phyloP scores from a whole-genome alignment of 2,329 filamentous ascomycete genomes.

The Botryotinia convoluta region DNA sequence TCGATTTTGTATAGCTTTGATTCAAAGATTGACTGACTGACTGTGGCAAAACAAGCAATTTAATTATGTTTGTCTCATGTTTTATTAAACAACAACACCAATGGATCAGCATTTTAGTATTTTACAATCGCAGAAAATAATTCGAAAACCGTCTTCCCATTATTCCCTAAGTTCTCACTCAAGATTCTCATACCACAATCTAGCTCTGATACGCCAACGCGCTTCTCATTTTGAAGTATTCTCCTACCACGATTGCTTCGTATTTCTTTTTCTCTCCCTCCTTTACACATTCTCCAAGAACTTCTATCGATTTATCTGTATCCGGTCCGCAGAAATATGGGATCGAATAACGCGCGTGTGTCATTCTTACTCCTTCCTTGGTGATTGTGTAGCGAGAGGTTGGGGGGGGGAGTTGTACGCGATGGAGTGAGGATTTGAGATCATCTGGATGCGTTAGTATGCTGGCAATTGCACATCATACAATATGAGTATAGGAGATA shows the following conservation, averaged over 20 bases:
- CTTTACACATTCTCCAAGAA: slow-evolving; percentile 47
- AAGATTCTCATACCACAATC: too few species aligned
- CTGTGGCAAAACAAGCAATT: background rate
- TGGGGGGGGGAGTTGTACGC: slow-evolving; percentile 47
- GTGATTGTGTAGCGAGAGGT: slow-evolving; percentile 41
- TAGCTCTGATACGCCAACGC: slow-evolving; percentile 30
- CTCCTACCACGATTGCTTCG: slow-evolving; percentile 40
- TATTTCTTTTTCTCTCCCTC: slow-evolving; percentile 49
- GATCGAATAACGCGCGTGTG: slow-evolving; percentile 54
- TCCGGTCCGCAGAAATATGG: slow-evolving; percentile 57
- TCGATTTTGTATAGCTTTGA: background rate
- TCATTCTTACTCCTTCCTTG: slow-evolving; percentile 42
- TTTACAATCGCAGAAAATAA: too few species aligned
- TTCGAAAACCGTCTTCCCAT: too few species aligned
- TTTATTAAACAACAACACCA: background rate
- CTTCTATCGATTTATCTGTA: slow-evolving; percentile 50
- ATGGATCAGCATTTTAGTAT: too few species aligned
- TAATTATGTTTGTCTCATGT: background rate
- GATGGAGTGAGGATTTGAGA: slow-evolving; percentile 53
- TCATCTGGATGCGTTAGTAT: slow-evolving; percentile 39
- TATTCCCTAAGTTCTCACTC: background rate
- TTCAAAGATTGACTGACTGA: accelerated
- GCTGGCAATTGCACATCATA: background rate
- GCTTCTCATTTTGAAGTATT: slow-evolving; percentile 31
- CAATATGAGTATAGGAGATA: background rate